Evolutionary conservation across 768 basidiomycete species (phyloP), one percentile per base, ranked within the genome.

Genomic region (Piloderma croceum): DNA sequence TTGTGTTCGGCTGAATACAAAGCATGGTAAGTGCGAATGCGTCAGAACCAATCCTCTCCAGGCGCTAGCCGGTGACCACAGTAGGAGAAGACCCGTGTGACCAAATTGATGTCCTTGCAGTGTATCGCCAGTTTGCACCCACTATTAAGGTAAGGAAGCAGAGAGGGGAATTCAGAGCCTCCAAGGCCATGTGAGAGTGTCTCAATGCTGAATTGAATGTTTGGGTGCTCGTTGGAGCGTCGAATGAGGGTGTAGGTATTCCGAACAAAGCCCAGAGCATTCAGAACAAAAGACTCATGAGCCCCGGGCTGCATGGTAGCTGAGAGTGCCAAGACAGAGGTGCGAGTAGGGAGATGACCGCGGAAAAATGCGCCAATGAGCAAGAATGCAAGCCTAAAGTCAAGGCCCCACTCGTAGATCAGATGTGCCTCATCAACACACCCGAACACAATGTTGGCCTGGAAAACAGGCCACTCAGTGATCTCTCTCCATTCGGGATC

Each of bases 91-190:
- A 51, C 39, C 6, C 41, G 44, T 19, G 31, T 40, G 20, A 24
- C 31, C 5, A 43, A n/a, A 11, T 48, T 47, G 31, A 51, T 48
- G 15, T 43, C 46, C 13, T 38, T n/a, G 22, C 42, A 47, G 23
- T 47, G 45, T 6, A 51, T 48, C 17, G 48, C 34, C 2, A 39
- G 22, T 15, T 48, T 48, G 13, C 39, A 43, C 10, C 34, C 29
- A 37, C 18, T 20, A 25, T 10, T 11, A n/a, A 49, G 39, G 22
- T 42, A 42, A 3, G 5, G 31, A 3, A 45, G 11, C 2, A 49
- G 22, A 5, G 45, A 31, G 6, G 48, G 48, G 38, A 46, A 49
- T 15, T 15, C 10, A 5, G 13, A 11, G 1, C 44, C 41, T 6
- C 37, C 37, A 22, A 46, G 25, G 17, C 31, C 38, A 15, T 43